Evolutionary conservation across 108 stramenopile species (phyloP), one percentile per base, ranked within the genome.

Genomic region (Cyclotella atomus): DNA sequence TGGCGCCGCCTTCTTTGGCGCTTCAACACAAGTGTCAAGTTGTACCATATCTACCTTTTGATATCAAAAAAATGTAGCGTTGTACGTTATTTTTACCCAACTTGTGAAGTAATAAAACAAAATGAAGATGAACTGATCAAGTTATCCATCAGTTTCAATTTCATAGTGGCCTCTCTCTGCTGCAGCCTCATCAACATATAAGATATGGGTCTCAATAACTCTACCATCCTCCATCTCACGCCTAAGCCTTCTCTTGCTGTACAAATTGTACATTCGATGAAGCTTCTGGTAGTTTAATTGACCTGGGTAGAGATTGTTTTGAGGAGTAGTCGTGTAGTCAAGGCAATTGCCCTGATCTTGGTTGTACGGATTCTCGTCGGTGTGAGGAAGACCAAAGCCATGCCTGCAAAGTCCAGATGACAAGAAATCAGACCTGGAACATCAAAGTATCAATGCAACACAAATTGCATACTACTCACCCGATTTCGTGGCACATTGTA

Each of bases 321-420:
- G 61, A 0, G 84, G 85, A 15, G 35, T 45, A 34, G 77, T 82
- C 16, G 92, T 89, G 53, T 93, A 93, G 72, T 93, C 92, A 60
- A 93, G 49, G 50, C 93, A 94, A 28, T 88, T 80, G n/a, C n/a
- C n/a, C n/a, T n/a, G 65, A 60, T 87, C 77, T 1, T 56, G 3
- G 52, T 93, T 93, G 74, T 82, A 76, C 25, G 88, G 85, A 49
- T 81, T 85, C 62, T 94, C 92, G 68, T 94, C 93, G 41, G 88
- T 89, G 66, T 95, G 94, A 2, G 91, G 84, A 2, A 95, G 65
- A 16, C 94, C 94, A 80, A 84, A 90, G 19, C 91, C 91, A 74
- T 85, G 90, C n/a, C n/a, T n/a, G n/a, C n/a, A n/a, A n/a, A n/a
- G n/a, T n/a, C n/a, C n/a, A n/a, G n/a, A n/a, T n/a, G n/a, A n/a